These are phyloP conservation scores for Lavandula angustifolia DNA, from an alignment of 257 asterid genomes.

Conservation along the genomic window DNA sequence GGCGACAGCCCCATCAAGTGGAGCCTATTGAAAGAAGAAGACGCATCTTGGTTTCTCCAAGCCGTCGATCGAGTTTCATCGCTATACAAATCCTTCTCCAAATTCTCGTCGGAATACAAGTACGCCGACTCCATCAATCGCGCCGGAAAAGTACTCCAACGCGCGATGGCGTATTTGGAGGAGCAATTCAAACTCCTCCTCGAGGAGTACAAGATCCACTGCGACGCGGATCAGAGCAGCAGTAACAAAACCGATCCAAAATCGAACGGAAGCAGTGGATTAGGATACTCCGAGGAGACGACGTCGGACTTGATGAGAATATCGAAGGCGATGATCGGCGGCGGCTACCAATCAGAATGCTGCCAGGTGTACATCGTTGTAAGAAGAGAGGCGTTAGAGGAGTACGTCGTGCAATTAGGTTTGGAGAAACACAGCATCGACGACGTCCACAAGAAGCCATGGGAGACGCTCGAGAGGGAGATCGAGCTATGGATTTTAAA, in stretches of 20 bases:
- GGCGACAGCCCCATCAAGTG: constrained; percentile 47
- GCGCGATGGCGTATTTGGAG: constrained; percentile 69
- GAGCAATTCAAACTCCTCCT: constrained; percentile 65
- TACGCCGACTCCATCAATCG: constrained; percentile 63
- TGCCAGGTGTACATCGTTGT: constrained; percentile 55
- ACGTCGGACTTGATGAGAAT: constrained; percentile 41
- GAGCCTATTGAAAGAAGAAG: constrained; percentile 49
- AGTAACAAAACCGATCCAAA: too few relatives aligned
- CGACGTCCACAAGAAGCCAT: constrained; percentile 69
- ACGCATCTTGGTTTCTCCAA: constrained; percentile 49
- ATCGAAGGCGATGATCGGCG: constrained; percentile 51
- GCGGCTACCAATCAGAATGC: constrained; percentile 73
- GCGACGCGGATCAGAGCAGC: too few relatives aligned
- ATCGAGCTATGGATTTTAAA: constrained; percentile 60
- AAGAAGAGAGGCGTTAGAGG: constrained; percentile 65
- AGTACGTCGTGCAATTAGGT: constrained; percentile 52
- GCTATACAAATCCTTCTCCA: constrained; percentile 37
- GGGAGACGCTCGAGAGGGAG: constrained; percentile 78
- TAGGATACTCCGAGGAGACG: constrained; percentile 31
- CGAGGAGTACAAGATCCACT: constrained; percentile 47
- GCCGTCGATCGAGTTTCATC: constrained; percentile 46
- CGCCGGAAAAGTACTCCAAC: constrained; percentile 61
- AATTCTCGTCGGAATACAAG: constrained; percentile 52
- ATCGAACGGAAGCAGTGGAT: too few relatives aligned
- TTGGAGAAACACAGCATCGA: constrained; percentile 73